Evolutionary conservation across 2,329 filamentous ascomycete species (phyloP).

Genomic region (Aspergillus sp.): DNA sequence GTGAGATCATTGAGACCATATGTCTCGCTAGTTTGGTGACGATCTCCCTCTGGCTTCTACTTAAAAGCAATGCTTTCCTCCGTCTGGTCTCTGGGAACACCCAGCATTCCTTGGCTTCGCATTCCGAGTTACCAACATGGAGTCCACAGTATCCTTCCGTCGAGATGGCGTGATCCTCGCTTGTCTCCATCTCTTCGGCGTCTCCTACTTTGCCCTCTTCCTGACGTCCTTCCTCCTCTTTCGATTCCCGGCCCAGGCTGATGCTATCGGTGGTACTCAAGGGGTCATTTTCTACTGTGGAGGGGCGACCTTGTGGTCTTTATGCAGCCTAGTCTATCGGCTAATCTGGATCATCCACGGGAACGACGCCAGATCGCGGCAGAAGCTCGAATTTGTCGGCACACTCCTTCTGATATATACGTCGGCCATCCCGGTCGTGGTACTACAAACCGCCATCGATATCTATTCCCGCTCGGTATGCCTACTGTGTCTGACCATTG

Average conservation of each 20-base stretch:
- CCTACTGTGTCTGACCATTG: not conserved
- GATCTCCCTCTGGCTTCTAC: not conserved
- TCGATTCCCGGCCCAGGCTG: conserved; percentile 10
- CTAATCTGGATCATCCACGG: conserved; percentile 5
- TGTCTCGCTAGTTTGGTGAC: not conserved
- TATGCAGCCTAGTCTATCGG: conserved; percentile 13
- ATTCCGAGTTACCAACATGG: conserved; percentile 1
- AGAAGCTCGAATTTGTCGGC: conserved; percentile 12
- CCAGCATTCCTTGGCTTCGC: not conserved
- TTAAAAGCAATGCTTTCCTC: not conserved
- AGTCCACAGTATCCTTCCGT: conserved; percentile 2
- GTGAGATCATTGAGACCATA: not conserved
- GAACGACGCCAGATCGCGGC: conserved; percentile 6
- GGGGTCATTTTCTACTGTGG: conserved; percentile 13
- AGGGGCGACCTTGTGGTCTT: conserved; percentile 11
- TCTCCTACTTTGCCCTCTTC: not conserved
- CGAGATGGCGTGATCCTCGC: conserved; percentile 12
- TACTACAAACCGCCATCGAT: not conserved
- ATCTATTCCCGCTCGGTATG: not conserved
- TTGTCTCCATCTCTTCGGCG: conserved; percentile 13
- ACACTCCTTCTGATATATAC: conserved; percentile 12
- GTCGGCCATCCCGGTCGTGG: conserved; percentile 5
- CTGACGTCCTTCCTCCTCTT: too few relatives aligned
- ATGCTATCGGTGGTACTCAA: conserved; percentile 5
- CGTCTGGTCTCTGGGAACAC: not conserved